phyloP scores from a whole-genome alignment of 257 asterid species.

The Schizonepeta tenuifolia region DNA sequence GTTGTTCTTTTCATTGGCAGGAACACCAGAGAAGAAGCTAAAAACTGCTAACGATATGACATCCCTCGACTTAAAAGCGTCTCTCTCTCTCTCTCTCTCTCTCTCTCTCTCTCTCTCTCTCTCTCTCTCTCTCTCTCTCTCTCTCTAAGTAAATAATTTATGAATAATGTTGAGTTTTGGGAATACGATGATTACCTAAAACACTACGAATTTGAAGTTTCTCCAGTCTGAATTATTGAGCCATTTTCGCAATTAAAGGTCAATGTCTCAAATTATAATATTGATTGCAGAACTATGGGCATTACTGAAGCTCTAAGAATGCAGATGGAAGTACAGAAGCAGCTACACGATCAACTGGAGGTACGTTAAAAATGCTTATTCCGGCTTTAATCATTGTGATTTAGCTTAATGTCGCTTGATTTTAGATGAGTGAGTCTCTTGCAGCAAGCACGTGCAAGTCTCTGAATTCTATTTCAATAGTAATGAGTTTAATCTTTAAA shows the following conservation, averaged over 20 bases:
- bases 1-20: constrained; percentile 41
- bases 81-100: constrained; percentile 35
- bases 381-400: background rate
- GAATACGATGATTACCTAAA: background rate
- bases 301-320: constrained; percentile 81
- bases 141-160: background rate
- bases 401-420: background rate
- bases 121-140: too few species aligned
- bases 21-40: constrained; percentile 54
- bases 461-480: background rate
- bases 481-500: background rate
- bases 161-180: background rate
- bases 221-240: background rate
- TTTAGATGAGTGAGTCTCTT: background rate
- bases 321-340: constrained; percentile 94
- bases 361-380: constrained; percentile 40
- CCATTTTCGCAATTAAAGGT: constrained; percentile 11
- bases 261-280: constrained; percentile 10
- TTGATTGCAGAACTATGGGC: constrained; percentile 65
- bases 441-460: background rate
- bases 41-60: constrained; percentile 49
- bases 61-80: constrained; percentile 67
- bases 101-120: constrained; percentile 32
- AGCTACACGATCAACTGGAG: constrained; percentile 94
- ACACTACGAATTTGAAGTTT: background rate